Evolutionary conservation across 495 filamentous ascomycete species (phyloP), one percentile per base, ranked within the genome.

Genomic region (Penicillium macrosclerotiorum): DNA sequence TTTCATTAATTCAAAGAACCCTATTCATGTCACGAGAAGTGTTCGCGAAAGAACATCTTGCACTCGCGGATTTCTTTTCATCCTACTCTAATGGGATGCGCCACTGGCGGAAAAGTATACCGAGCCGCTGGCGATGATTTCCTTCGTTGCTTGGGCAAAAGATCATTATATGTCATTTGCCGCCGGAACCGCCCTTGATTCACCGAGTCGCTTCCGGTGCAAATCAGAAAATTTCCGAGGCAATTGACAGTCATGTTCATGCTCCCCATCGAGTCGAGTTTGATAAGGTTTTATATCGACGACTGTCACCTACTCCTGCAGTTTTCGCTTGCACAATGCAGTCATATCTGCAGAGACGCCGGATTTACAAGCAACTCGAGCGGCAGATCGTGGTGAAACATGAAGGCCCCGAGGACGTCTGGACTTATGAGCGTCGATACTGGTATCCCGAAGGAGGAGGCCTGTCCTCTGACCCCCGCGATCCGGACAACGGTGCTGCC

Each of bases 281-380:
- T n/a, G n/a, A n/a, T n/a, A n/a, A n/a, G n/a, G n/a, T n/a, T n/a
- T n/a, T n/a, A n/a, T n/a, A n/a, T n/a, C n/a, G n/a, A 22, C 8
- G n/a, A 36, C 0, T 8, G 8, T 36, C 8, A n/a, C 33, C 18
- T 36, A 36, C 26, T 18, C 33, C 23, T 14, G n/a, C 19, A 42
- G 11, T 18, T 4, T 14, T 26, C 18, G 12, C 8, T 23, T 7
- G 41, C 33, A 60, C 30, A 20, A 71, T 65, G 65, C 65, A 71
- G 27, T 60, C 63, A 0, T 43, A 63, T 27, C 37, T 55, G 8
- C 68, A 73, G 43, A 68, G 67, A 44, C 62, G 65, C 8, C 57
- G 59, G 14, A 68, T 76, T 36, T 44, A 55, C 24, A 57, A 47
- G 45, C 55, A 67, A 23, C 62, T 70, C 12, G 26, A 64, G 26